Base-by-base conservation (phyloP, 768 basidiomycete species). In the Rubroboletus pulcherrimus region DNA sequence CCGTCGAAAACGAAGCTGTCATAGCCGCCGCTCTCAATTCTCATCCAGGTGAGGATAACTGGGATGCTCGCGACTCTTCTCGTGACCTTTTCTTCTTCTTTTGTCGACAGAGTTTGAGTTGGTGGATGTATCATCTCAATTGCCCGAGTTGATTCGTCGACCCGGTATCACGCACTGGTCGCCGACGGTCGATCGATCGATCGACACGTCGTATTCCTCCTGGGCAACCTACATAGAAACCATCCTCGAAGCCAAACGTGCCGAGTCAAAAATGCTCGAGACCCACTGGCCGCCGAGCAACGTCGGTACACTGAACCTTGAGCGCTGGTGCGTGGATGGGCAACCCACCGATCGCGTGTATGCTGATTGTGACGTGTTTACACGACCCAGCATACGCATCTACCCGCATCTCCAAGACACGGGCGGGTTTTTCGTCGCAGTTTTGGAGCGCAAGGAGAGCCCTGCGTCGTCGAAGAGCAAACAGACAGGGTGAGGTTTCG, bases 351-450 rank as follows among this genome's bases (percentile, higher is more conserved):
- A 47, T 26, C 7, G 26, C 24, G 19, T 15, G 6, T 33, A 15
- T 21, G 26, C 24, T 56, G 39, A 67, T 21, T 42, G 11, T 41
- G 19, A 33, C 2, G 17, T 34, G 39, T 39, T 30, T 41, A 14
- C 49, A 10, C 53, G 17, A 37, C 14, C 21, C 35, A 97, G 94
- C 63, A 74, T 98, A 70, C 82, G 97, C 38, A 83, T 98, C 59
- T 91, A 96, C 66, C 95, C 97, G 2, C 95, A 98, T 68, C 75
- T 97, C 9, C 97, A 98, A 71, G 91, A 99, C 66, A 92, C 94
- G 0, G 97, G 97, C 3, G 97, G 94, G 0, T 99, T 99, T 74
- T 99, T 97, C 67, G 85, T 99, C n/a, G 93, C 93, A 11, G 89
- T 97, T 0, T 71, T 98, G 35, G 80, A 88, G 66, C 82, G 78